Evolutionary conservation across 495 filamentous ascomycete genomes (phyloP).

Genomic region (Staphylotrichum longicolle): DNA sequence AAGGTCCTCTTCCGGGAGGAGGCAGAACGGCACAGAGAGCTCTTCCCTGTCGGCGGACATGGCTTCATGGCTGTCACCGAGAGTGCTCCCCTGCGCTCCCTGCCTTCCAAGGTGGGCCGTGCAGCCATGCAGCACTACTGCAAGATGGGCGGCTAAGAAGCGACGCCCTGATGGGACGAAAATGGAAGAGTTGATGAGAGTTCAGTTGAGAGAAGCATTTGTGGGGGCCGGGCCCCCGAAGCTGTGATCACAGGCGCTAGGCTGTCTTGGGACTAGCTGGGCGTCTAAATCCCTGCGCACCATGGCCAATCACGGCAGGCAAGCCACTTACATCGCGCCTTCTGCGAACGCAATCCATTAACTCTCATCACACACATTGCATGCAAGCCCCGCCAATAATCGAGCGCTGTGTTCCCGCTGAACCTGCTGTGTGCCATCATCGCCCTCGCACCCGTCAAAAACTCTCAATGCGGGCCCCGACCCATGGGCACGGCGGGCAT

Average conservation of each 20-base stretch:
- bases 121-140: conserved; percentile 36
- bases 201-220: not conserved
- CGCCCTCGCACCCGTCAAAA: not conserved
- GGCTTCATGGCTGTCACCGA: conserved; percentile 29
- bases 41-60: no score
- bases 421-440: conserved; percentile 8
- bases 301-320: conserved; percentile 38
- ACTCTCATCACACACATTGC: conserved; percentile 29
- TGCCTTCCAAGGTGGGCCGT: conserved; percentile 26
- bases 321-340: conserved; percentile 20
- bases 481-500: not conserved
- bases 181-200: not conserved
- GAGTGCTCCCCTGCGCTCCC: conserved; percentile 2
- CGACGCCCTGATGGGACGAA: not conserved
- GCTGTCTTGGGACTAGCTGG: conserved; percentile 29
- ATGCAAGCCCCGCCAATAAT: conserved; percentile 27
- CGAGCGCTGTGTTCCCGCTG: conserved; percentile 9
- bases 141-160: conserved; percentile 47
- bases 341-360: conserved; percentile 16
- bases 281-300: conserved; percentile 45
- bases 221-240: conserved; percentile 9
- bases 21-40: no score
- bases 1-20: not conserved
- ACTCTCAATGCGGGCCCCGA: not conserved
- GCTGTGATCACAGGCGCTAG: conserved; percentile 29